phyloP scores from a whole-genome alignment of 169 alveolate genomes.

The Haemoproteus tartakovskyi region DNA sequence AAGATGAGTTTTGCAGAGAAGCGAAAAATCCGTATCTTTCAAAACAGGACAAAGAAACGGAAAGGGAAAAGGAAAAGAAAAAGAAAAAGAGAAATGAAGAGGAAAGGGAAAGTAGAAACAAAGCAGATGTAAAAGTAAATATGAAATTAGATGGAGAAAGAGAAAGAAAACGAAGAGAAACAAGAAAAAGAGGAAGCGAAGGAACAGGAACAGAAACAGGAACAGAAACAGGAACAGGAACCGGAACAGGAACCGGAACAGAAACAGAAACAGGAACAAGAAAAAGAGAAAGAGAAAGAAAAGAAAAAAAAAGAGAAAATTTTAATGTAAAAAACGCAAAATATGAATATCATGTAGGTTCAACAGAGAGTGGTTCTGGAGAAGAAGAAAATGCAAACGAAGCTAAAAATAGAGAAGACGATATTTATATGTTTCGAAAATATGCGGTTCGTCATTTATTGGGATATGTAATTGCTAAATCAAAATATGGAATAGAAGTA shows the following conservation, averaged over 20 bases:
- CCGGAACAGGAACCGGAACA: too few relatives aligned
- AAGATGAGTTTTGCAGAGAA: not conserved
- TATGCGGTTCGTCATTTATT: constrained; percentile 58
- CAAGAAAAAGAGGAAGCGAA: too few relatives aligned
- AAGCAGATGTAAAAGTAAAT: not conserved
- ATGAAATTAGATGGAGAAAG: not conserved
- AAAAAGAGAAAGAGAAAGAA: too few relatives aligned
- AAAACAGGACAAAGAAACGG: too few relatives aligned
- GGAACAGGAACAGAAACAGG: too few relatives aligned
- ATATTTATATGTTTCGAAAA: constrained; percentile 55
- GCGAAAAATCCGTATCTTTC: not conserved
- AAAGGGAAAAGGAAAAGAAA: too few relatives aligned
- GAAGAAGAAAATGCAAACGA: not conserved
- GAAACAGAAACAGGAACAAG: too few relatives aligned
- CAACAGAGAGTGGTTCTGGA: not conserved
- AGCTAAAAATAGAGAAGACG: constrained; percentile 10
- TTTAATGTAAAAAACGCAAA: not conserved
- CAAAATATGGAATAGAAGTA: constrained; percentile 44
- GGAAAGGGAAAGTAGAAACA: not conserved
- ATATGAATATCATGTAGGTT: not conserved
- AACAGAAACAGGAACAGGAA: too few relatives aligned
- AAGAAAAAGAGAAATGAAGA: constrained; percentile 5
- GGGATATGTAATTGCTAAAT: constrained; percentile 35
- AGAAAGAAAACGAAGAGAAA: not conserved
- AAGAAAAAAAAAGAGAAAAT: not conserved